Base-by-base conservation (phyloP, 176 grass and related monocot genomes). In the Rhynchospora pubera region DNA sequence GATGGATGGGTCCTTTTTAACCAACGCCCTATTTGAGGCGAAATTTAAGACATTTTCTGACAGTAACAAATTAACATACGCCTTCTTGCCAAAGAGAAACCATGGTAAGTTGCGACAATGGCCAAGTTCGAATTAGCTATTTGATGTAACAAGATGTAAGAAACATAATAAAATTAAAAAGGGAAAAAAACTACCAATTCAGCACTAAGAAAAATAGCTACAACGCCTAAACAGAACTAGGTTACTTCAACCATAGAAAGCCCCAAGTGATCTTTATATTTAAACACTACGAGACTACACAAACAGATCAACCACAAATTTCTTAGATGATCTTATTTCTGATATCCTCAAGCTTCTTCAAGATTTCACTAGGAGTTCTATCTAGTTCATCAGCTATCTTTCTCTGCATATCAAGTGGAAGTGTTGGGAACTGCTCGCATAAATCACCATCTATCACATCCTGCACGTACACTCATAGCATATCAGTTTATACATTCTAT, bases 341-440 rank as follows among this genome's bases (percentile, higher is more conserved):
- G 53, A 93, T 91, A 86, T 99, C 96, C 87, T 99, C 96, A 45
- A 99, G 91, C 85, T 99, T 99, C 91, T 95, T 99, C 89, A 95
- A 79, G 62, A 95, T 99, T 87, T 99, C 96, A 53, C 92, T 87
- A 24, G 94, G 94, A 34, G 90, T 99, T 87, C 93, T 93, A 61
- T 99, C 93, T 0, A 99, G 90, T 61, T 99, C 96, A 85, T 99
- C 93, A 0, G 96, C 91, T 67, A 99, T 99, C 89, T 99, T 99
- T 86, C 93, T 93, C 77, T 99, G 96, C 92, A 99, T 74, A 80
- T 99, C 96, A 84, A 86, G 85, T 68, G 96, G 93, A 80, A 99
- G 92, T 66, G 97, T 89, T 4, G 97, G 97, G 74, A 87, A 99
- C 80, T 99, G 97, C 89, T 96, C 97, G 3, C 97, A 99, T 9